phyloP scores from a whole-genome alignment of 2,329 filamentous ascomycete species.

The Hymenoscyphus linearis region DNA sequence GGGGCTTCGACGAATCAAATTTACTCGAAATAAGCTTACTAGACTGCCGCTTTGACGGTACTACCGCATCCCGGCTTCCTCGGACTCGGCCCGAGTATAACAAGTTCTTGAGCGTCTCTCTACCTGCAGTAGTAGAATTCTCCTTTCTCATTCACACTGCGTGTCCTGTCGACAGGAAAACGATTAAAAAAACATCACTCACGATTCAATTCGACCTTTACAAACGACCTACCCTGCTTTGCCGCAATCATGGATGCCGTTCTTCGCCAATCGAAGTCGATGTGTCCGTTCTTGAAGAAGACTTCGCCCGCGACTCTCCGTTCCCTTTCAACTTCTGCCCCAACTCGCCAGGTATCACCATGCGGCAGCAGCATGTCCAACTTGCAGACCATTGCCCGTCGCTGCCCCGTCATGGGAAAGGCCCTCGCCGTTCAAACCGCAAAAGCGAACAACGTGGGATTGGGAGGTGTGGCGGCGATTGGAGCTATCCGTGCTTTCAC shows the following conservation, averaged over 20 bases:
- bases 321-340: constrained; percentile 70
- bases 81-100: not conserved
- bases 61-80: not conserved
- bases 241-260: constrained; percentile 74
- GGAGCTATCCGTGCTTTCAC: constrained; percentile 48
- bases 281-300: constrained; percentile 97
- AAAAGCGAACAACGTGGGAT: constrained; percentile 42
- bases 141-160: not conserved
- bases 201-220: not conserved
- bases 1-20: not conserved
- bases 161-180: not conserved
- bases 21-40: not conserved
- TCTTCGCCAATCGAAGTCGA: constrained; percentile 87
- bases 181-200: not conserved
- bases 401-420: constrained; percentile 98
- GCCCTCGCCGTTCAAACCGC: constrained; percentile 82
- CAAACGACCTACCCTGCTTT: not conserved
- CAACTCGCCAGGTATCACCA: constrained; percentile 54
- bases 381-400: constrained; percentile 86
- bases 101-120: not conserved
- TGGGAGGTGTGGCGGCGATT: constrained; percentile 39
- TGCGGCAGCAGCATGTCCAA: constrained; percentile 95
- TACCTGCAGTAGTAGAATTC: not conserved
- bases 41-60: not conserved
- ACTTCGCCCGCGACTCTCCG: constrained; percentile 88